phyloP scores from a whole-genome alignment of 1,284 basidiomycete genomes.

The Austroboletus niveus region DNA sequence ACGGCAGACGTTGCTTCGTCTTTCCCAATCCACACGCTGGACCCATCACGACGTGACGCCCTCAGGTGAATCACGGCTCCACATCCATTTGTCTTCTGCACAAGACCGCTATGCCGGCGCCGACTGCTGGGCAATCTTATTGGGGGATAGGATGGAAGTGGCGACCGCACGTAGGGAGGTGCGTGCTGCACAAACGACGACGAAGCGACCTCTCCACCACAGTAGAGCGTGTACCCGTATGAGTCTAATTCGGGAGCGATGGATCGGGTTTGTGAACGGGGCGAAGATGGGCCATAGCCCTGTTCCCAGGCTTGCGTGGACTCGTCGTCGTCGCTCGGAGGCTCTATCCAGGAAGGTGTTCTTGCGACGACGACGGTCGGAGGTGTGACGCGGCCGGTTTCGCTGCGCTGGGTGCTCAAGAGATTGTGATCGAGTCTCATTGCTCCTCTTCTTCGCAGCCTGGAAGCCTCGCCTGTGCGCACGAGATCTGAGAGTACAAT shows the following conservation, averaged over 20 bases:
- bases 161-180: slow-evolving; percentile 34
- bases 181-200: slow-evolving; percentile 2
- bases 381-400: slow-evolving; percentile 25
- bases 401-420: slow-evolving; percentile 29
- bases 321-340: slow-evolving; percentile 35
- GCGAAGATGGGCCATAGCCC: slow-evolving; percentile 27
- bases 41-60: slow-evolving; percentile 49
- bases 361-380: slow-evolving; percentile 30
- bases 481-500: slow-evolving; percentile 70
- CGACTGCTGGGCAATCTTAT: slow-evolving; percentile 10
- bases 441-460: slow-evolving; percentile 67
- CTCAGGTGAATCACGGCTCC: slow-evolving; percentile 55
- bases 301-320: slow-evolving; percentile 35
- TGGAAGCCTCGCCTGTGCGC: slow-evolving; percentile 65
- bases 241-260: slow-evolving; percentile 15
- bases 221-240: slow-evolving; percentile 46
- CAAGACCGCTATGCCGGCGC: slow-evolving; percentile 8
- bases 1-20: slow-evolving; percentile 49
- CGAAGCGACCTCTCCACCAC: slow-evolving; percentile 40
- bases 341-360: slow-evolving; percentile 35
- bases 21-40: slow-evolving; percentile 57
- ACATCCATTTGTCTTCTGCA: slow-evolving; percentile 50
- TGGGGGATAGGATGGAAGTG: slow-evolving; percentile 40
- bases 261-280: slow-evolving; percentile 24
- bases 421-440: slow-evolving; percentile 56